Evolutionary conservation across 345 rosid genomes (phyloP), one percentile per base, ranked within the genome.

Genomic region (Mercurialis annua): DNA sequence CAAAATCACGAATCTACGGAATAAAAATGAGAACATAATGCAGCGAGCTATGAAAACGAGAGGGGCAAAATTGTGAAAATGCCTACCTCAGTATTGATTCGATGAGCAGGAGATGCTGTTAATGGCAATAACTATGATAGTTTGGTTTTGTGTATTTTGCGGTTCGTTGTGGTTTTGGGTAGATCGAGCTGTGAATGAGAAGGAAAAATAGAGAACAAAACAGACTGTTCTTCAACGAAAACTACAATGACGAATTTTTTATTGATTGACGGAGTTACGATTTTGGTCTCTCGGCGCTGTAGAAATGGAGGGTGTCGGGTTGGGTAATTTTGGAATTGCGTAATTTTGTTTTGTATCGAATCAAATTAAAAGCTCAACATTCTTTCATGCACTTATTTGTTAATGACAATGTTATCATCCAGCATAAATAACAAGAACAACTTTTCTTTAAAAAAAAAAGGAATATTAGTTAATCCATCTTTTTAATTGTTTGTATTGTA

Each of bases 141-240:
- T 21, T 27, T n/a, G n/a, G n/a, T n/a, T n/a, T n/a, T 36, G 46
- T 34, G 44, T 40, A 34, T 36, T 50, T 38, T 38, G 34, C n/a
- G 40, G 57, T 48, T 44, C 26, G 49, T 36, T 46, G 15, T 42
- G 66, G 66, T 51, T n/a, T n/a, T 50, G 53, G 66, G 66, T 42
- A 40, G 73, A 69, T 69, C 73, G 66, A 69, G 60, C 61, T 34
- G 23, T 42, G 43, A n/a, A n/a, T 47, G 54, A 29, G 53, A 43
- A 47, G 31, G 29, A 42, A 24, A 27, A n/a, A 48, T 33, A 14
- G 30, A 23, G 12, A 26, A 6, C n/a, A 31, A 9, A 57, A 70
- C 59, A 23, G 65, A 27, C 58, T 51, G 50, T 64, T 74, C 56
- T 59, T 58, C 66, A 50, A 69, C 72, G 77, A 69, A 65, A 66